Conservation (phyloP, 148 eudicot species). For the Camellia lanceoleosa region DNA sequence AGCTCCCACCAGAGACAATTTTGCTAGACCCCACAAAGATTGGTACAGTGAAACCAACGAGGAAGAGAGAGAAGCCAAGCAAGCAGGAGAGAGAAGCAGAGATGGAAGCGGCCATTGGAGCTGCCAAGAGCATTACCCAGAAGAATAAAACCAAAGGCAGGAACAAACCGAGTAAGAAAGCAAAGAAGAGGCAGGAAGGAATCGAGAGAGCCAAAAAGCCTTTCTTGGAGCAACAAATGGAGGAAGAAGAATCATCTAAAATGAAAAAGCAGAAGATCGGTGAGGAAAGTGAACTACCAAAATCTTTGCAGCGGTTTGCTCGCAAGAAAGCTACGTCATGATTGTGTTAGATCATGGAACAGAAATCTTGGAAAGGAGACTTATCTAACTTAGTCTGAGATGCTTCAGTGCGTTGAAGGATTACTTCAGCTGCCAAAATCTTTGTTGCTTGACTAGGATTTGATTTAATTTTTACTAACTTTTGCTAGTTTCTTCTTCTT, state of each 20-base stretch:
- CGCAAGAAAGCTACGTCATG: constrained; percentile 33
- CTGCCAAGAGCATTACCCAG: constrained; percentile 37
- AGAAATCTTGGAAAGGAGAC: too few relatives aligned
- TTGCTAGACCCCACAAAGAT: constrained; percentile 74
- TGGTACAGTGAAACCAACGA: constrained; percentile 46
- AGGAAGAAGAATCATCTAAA: constrained; percentile 36
- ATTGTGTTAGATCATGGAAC: not conserved
- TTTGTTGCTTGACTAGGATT: too few relatives aligned
- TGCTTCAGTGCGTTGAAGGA: too few relatives aligned
- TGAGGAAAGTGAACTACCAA: constrained; percentile 45
- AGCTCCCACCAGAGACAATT: constrained; percentile 76
- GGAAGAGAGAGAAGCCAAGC: constrained; percentile 53
- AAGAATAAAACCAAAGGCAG: constrained; percentile 86
- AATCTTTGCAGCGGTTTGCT: constrained; percentile 68
- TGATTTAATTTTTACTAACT: too few relatives aligned
- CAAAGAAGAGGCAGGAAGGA: constrained; percentile 53
- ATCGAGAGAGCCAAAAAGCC: constrained; percentile 53
- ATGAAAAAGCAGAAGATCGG: constrained; percentile 48
- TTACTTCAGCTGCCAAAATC: too few relatives aligned
- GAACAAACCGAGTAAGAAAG: constrained; percentile 56
- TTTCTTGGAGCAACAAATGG: constrained; percentile 49
- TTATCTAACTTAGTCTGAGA: too few relatives aligned
- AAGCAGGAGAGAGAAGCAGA: constrained; percentile 63
- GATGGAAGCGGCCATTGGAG: constrained; percentile 60
- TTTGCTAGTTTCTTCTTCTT: too few relatives aligned